These are phyloP conservation scores for Coelastrella sp. DNA, from an alignment of 139 green algal genomes.

Conservation along the genomic window DNA sequence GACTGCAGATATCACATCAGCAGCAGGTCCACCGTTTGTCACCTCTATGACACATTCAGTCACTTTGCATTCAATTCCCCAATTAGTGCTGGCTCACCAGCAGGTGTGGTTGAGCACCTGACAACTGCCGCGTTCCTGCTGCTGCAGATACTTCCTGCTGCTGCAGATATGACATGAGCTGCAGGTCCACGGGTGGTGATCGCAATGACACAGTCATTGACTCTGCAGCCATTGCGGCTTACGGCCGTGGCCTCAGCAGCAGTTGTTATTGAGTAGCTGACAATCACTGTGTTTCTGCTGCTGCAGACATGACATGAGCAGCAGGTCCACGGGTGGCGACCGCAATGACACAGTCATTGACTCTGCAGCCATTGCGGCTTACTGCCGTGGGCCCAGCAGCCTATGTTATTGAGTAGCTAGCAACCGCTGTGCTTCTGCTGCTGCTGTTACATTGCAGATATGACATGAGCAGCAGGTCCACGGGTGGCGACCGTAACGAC, in stretches of 20 bases:
- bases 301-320: background rate
- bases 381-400: no score
- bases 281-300: background rate
- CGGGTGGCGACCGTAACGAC: background rate
- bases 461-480: background rate
- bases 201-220: conserved; percentile 23
- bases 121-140: background rate
- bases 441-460: no score
- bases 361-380: conserved; percentile 33
- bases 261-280: background rate
- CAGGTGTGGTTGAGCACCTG: background rate
- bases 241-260: no score
- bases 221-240: background rate
- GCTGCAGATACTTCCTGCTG: no score
- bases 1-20: no score
- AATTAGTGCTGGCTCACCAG: no score
- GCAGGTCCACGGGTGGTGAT: background rate
- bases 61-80: no score
- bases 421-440: background rate
- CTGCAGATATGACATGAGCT: no score
- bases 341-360: conserved; percentile 25
- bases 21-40: no score
- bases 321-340: background rate
- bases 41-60: no score
- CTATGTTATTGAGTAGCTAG: background rate